phyloP scores from a whole-genome alignment of 768 basidiomycete genomes.

The Hericium alpestre region DNA sequence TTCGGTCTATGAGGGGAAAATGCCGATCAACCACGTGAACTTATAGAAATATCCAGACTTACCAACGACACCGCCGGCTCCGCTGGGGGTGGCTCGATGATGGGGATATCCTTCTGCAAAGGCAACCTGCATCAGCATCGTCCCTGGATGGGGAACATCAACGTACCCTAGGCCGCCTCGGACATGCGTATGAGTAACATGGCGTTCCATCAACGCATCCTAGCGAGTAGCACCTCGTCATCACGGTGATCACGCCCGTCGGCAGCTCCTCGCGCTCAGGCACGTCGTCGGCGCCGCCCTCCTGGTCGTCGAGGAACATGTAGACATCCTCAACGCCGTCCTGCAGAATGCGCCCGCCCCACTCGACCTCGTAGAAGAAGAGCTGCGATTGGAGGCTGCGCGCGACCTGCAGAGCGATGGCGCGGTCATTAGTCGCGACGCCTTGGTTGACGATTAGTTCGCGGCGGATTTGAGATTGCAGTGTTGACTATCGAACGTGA shows the following conservation, averaged over 20 bases:
- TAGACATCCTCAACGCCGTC: slow-evolving; percentile 91
- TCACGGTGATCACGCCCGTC: slow-evolving; percentile 80
- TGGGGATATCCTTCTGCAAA: neutral
- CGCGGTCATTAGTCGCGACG: slow-evolving; percentile 65
- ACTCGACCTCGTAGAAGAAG: slow-evolving; percentile 96
- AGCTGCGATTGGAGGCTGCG: slow-evolving; percentile 85
- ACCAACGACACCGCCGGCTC: neutral
- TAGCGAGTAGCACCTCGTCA: slow-evolving; percentile 86
- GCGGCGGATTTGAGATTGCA: slow-evolving; percentile 78
- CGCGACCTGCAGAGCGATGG: slow-evolving; percentile 79
- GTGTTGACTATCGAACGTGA: slow-evolving; percentile 51
- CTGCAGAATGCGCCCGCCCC: slow-evolving; percentile 72
- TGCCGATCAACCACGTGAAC: neutral
- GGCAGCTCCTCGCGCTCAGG: slow-evolving; percentile 66
- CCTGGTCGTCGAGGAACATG: slow-evolving; percentile 80
- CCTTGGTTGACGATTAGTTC: slow-evolving; percentile 71
- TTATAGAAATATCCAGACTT: neutral
- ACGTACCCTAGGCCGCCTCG: slow-evolving; percentile 42
- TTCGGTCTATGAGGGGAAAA: slow-evolving; percentile 19
- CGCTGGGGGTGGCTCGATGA: neutral
- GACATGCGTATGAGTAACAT: slow-evolving; percentile 81
- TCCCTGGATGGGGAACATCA: neutral
- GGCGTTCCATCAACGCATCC: slow-evolving; percentile 70
- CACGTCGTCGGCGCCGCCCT: slow-evolving; percentile 48
- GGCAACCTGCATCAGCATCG: slow-evolving; percentile 1